phyloP scores from a whole-genome alignment of 163 green algal genomes.

The Volvox carteri region DNA sequence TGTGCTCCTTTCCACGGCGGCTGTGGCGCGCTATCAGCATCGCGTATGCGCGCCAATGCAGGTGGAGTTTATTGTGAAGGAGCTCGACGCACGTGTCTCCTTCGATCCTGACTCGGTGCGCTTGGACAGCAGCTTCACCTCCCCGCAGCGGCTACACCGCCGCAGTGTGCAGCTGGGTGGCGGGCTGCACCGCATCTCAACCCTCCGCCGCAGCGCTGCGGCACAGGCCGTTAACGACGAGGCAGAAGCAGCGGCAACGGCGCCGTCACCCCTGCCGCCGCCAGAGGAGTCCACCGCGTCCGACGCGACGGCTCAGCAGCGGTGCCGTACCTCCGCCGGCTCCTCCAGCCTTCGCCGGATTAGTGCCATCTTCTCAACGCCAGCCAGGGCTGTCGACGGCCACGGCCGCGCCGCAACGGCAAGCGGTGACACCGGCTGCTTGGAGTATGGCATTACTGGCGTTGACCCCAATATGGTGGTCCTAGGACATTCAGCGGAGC shows the following conservation, averaged over 20 bases:
- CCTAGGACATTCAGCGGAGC: background rate
- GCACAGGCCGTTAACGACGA: background rate
- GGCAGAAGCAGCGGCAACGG: background rate
- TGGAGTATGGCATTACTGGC: background rate
- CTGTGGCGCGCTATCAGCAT: too few relatives aligned
- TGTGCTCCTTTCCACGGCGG: too few relatives aligned
- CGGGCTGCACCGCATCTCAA: background rate
- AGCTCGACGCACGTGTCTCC: constrained; percentile 20
- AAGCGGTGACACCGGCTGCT: background rate
- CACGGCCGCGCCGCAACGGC: background rate
- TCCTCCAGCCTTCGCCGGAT: background rate
- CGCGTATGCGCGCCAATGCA: too few relatives aligned
- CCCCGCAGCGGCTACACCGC: background rate
- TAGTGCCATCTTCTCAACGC: background rate
- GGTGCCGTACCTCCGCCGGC: background rate
- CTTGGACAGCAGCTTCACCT: constrained; percentile 20
- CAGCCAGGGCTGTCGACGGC: background rate
- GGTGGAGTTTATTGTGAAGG: background rate
- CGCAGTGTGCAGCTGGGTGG: background rate
- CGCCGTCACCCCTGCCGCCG: background rate
- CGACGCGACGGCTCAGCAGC: background rate
- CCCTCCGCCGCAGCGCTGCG: background rate
- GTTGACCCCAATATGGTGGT: background rate
- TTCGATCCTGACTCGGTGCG: constrained; percentile 26
- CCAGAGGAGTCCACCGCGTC: background rate